Evolutionary conservation across 2,329 filamentous ascomycete genomes (phyloP), one percentile per base, ranked within the genome.

Genomic region (Colletotrichum neosansevieriae): DNA sequence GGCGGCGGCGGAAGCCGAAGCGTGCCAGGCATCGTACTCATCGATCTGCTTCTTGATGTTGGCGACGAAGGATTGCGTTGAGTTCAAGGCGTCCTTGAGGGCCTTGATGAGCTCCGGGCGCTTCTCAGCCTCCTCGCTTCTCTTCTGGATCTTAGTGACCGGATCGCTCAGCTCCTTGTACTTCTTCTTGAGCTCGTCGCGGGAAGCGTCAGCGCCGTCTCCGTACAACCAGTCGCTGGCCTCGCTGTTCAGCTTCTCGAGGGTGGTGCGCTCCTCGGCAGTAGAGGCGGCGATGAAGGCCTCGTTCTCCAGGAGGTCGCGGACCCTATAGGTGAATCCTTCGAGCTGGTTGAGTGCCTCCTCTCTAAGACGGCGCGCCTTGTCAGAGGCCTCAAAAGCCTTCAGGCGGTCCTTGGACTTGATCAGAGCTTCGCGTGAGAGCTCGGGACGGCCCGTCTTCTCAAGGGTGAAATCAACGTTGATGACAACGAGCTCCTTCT

Each of bases 281-380:
- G 91, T 95, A 36, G 94, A 92, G 3, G 86, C 88, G 12, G 85
- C 85, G 59, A 92, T 83, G 77, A 98, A 98, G 1, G 85, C 84
- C 54, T 93, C 89, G 69, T 91, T 91, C 47, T 93, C 91, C 2
- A 98, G 84, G 50, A 97, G 85, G 78, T 98, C 94, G 29, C 94
- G 91, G 32, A 92, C 88, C 75, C 90, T 91, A 84, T 99, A 99
- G 13, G 95, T 97, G 79, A 92, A 98, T 12, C 88, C 91, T 80
- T 99, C 96, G n/a, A 99, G 88, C 72, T 92, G 91, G 80, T 98
- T 99, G 65, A 98, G 84, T 1, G 93, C 89, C 78, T 98, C 95
- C 77, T 98, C 94, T 36, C 94, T 89, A 66, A 89, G 84, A 40
- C 89, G 81, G 58, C 94, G 92, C 32, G 91, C 89, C 72, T 87